Conservation (phyloP, 208 protist species). For the Wallacemonas sp. region DNA sequence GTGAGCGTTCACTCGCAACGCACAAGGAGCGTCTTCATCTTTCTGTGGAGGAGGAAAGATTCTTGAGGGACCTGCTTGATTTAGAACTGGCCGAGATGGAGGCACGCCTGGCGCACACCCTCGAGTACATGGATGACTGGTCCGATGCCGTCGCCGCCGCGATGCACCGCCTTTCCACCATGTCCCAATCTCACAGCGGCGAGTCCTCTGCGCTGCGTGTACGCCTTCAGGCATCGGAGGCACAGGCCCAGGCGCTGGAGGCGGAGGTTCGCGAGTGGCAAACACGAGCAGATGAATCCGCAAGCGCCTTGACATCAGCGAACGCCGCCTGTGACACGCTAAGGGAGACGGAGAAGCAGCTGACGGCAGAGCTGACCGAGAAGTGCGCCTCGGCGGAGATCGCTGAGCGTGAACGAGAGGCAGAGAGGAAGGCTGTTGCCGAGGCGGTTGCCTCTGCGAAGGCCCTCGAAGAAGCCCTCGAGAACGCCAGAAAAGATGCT, state of each 20-base stretch:
- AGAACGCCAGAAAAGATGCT: not conserved
- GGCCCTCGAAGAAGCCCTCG: not conserved
- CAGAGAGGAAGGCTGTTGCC: no score
- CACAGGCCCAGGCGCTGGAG: not conserved
- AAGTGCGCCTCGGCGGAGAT: no score
- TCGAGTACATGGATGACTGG: conserved; percentile 2
- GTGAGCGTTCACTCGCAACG: not conserved
- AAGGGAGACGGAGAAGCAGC: no score
- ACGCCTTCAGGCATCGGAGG: not conserved
- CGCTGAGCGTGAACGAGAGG: no score
- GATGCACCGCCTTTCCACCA: not conserved
- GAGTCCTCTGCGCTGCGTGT: not conserved
- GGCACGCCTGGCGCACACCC: conserved; percentile 2
- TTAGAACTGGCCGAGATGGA: conserved; percentile 19
- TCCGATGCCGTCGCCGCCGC: not conserved
- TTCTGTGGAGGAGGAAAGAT: conserved; percentile 6
- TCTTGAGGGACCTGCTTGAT: not conserved
- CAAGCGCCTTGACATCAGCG: no score
- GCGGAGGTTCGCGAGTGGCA: not conserved
- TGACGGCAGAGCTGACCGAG: no score
- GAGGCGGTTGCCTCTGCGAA: not conserved
- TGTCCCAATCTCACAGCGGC: not conserved
- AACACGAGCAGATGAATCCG: not conserved
- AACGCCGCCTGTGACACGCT: no score
- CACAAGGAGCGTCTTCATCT: conserved; percentile 10